Base-by-base conservation (phyloP, 1,284 basidiomycete genomes). In the Mycena citricolor region DNA sequence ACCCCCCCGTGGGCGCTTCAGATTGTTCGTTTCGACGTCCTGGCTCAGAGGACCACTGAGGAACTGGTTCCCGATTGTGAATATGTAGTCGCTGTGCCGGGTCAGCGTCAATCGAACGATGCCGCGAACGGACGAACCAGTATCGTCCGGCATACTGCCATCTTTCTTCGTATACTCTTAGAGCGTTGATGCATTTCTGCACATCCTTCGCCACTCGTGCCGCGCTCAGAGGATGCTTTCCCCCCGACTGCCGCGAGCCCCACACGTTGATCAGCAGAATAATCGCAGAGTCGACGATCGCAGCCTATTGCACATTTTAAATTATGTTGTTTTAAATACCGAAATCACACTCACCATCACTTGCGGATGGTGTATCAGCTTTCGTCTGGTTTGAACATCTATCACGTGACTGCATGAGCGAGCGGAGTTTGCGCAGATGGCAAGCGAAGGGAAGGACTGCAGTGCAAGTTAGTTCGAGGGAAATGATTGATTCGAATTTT, bases 371-470 rank as follows among this genome's bases (percentile, higher is more conserved):
- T 36, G 39, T n/a, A 52, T 16, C 14, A 52, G 28, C 12, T 43
- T 33, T 10, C 30, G 38, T n/a, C 32, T 48, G 2, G 46, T 32
- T 28, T 52, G 50, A 8, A 32, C 23, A n/a, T 52, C 50, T 43
- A 52, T 48, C 1, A 52, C 46, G 23, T 39, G 42, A 19, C 45
- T 44, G 49, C 77, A 79, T 3, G 77, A 79, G 4, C 83, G 68
- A 7, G 83, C 79, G 2, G 83, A 81, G 52, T 84, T 85, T 16
- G 77, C 78, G 60, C 83, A 86, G 36, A 87, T 85, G 1, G 82
- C 81, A 20, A 86, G 64, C 3, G 81, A 85, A 1, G 84, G 80
- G 57, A 76, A 52, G 14, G 24, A 44, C 46, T 51, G 20, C 5
- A n/a, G n/a, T n/a, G n/a, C n/a, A n/a, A n/a, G n/a, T n/a, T n/a